Base-by-base conservation (phyloP, 768 basidiomycete genomes). In the Lanmaoa pseudosensibilis region DNA sequence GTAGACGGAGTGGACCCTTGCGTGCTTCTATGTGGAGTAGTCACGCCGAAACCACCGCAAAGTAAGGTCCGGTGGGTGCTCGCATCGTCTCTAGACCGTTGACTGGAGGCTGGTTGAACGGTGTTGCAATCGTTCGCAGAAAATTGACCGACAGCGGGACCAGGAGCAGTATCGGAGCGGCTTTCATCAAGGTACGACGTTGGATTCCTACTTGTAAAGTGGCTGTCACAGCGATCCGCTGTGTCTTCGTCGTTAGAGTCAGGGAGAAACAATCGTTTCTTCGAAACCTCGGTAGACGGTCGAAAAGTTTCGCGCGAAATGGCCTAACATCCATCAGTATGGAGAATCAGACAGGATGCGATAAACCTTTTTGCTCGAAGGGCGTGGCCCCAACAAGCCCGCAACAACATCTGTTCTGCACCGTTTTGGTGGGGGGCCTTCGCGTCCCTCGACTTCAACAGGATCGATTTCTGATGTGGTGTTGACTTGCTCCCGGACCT, bases 401-500 rank as follows among this genome's bases (percentile, higher is more conserved):
- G 21, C 1, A 5, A 13, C 11, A 18, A 43, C 19, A 38, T 50
- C 49, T 23, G 6, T 54, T 57, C 36, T 63, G 25, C 46, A 50
- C 32, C 61, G 68, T 48, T 73, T 73, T 18, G 40, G n/a, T 21
- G 53, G 54, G 18, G 54, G 61, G 21, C 19, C 48, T 34, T 64
- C 48, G 34, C 25, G 32, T 21, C 38, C 52, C 11, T 81, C 77
- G 40, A 76, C 59, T 53, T 81, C 77, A 13, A 30, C 15, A 21
- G 75, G 67, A 61, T 69, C 69, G 9, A 69, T 70, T 37, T 74
- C 73, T 7, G 74, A 70, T 48, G 56, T 41, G 61, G 59, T 15
- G n/a, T 64, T 63, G 30, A 73, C 56, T 48, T 76, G 74, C 46
- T 73, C 68, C 34, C 74, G 50, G 27, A 72, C 50, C 23, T 73